Evolutionary conservation across 2,329 filamentous ascomycete genomes (phyloP), one percentile per base, ranked within the genome.

Genomic region (Dryadomyces quercivorus): DNA sequence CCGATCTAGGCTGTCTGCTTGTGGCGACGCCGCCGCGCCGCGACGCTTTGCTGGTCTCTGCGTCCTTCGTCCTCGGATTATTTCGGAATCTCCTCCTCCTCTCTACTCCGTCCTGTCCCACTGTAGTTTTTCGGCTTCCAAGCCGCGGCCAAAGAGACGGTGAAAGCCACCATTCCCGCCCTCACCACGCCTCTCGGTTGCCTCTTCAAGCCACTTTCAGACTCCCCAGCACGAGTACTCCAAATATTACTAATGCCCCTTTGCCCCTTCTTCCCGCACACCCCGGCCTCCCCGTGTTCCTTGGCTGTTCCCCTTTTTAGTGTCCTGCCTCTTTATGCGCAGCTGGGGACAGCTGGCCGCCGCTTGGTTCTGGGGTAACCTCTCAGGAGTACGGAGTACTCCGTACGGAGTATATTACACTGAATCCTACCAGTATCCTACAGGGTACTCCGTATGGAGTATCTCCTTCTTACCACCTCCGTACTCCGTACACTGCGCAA

Each of bases 271-370:
- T 34, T n/a, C n/a, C n/a, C n/a, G n/a, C 9, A 26, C 47, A 36
- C 47, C 48, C 48, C 48, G 48, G 18, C 48, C 38, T 42, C 48
- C 48, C 48, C 48, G 48, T 50, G 48, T 50, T 50, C 18, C 12
- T 22, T 16, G 13, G n/a, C 34, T n/a, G 16, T 40, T 31, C 7
- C 48, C 38, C 31, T n/a, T 40, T 51, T 34, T n/a, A 44, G 36
- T 44, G 26, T 31, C 8, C 42, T 16, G n/a, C n/a, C 12, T 10
- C n/a, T 16, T n/a, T 18, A 44, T 20, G 16, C 42, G 42, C 16
- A 44, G 5, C n/a, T 44, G 7, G 12, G 7, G 18, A 16, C 42
- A 9, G 4, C n/a, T 18, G 16, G 12, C n/a, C 7, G 16, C 3
- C 42, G 42, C 42, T n/a, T 18, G 42, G 42, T 16, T 44, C 42